phyloP scores from a whole-genome alignment of 2,329 filamentous ascomycete species.

The Cladobotryum protrusum region DNA sequence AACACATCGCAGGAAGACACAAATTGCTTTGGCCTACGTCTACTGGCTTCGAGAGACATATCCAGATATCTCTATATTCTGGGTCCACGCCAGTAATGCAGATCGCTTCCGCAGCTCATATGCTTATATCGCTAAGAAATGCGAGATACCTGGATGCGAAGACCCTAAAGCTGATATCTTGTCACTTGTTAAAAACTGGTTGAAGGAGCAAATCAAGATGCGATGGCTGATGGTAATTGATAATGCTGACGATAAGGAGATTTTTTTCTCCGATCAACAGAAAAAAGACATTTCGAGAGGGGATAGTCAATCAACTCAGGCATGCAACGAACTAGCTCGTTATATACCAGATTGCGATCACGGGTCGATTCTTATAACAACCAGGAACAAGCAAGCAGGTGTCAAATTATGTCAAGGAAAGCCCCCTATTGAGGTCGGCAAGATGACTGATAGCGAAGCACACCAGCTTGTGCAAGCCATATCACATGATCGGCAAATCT shows the following conservation, averaged over 20 bases:
- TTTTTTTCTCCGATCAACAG: neutral
- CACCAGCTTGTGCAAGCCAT: no score
- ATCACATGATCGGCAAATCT: no score
- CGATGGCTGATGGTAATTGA: constrained; percentile 17
- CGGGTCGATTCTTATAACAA: constrained; percentile 27
- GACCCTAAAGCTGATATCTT: constrained; percentile 19
- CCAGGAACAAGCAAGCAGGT: constrained; percentile 24
- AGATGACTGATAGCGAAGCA: constrained; percentile 22
- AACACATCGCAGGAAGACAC: neutral
- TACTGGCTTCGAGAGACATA: constrained; percentile 17
- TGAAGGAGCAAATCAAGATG: constrained; percentile 16
- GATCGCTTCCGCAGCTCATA: constrained; percentile 25
- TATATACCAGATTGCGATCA: constrained; percentile 24
- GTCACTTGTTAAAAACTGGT: constrained; percentile 22
- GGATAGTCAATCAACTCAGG: no score
- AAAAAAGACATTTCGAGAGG: neutral
- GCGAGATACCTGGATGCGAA: constrained; percentile 17
- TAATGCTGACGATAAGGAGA: constrained; percentile 13
- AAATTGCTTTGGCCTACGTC: constrained; percentile 15
- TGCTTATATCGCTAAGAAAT: constrained; percentile 20
- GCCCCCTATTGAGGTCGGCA: constrained; percentile 19
- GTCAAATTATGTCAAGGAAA: constrained; percentile 14
- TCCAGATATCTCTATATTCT: constrained; percentile 25
- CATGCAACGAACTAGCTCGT: neutral
- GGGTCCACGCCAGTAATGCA: constrained; percentile 27